Evolutionary conservation across 129 eudicot species (phyloP).

Genomic region (Artemisia argyi): DNA sequence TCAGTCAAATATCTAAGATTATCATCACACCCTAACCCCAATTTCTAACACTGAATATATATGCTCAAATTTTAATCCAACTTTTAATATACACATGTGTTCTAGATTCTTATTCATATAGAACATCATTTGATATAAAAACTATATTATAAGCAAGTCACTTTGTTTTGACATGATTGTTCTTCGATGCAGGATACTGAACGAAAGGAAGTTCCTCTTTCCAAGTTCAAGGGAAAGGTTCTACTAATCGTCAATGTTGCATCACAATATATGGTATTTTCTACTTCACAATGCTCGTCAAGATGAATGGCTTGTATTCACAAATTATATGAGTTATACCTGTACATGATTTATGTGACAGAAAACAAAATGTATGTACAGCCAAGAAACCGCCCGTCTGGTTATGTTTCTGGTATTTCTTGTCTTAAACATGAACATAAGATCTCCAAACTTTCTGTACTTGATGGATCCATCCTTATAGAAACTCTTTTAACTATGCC

Average conservation of each 20-base stretch:
- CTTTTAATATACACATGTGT: neutral
- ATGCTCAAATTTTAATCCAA: too few relatives aligned
- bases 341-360: constrained; percentile 7
- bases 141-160: neutral
- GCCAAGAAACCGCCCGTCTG: constrained; percentile 8
- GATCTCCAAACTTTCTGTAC: neutral
- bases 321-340: neutral
- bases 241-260: constrained; percentile 88
- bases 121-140: neutral
- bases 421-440: too few relatives aligned
- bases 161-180: constrained; percentile 7
- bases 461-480: neutral
- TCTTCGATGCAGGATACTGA: constrained; percentile 72
- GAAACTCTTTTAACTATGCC: too few relatives aligned
- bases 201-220: constrained; percentile 69
- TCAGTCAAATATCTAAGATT: too few relatives aligned
- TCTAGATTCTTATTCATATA: neutral
- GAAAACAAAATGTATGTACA: constrained; percentile 14
- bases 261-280: constrained; percentile 61
- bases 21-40: too few relatives aligned
- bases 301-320: neutral
- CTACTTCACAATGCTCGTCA: neutral
- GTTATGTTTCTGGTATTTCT: neutral
- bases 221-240: constrained; percentile 76
- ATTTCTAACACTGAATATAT: too few relatives aligned